These are phyloP conservation scores for Yamadazyma dendronema DNA, from an alignment of 1,139 yeast genomes.

Conservation along the genomic window DNA sequence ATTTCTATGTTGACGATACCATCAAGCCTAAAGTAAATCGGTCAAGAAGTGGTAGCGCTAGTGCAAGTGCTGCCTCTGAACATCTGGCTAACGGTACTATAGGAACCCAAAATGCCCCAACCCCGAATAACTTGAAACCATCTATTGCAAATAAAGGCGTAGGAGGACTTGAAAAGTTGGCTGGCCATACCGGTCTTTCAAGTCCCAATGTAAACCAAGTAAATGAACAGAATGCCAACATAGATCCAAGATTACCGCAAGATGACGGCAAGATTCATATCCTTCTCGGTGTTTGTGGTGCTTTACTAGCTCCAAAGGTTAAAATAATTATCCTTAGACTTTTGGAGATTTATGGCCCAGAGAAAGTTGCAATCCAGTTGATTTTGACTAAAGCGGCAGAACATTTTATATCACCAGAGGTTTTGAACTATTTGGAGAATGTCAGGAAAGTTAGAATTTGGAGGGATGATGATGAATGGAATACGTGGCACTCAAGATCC, in stretches of 20 bases:
- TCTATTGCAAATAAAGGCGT: constrained; percentile 8
- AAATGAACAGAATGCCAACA: constrained; percentile 49
- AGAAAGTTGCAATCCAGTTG: constrained; percentile 74
- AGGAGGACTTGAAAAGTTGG: constrained; percentile 16
- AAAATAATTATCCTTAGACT: constrained; percentile 72
- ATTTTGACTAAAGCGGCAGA: constrained; percentile 82
- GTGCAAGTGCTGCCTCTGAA: constrained; percentile 18
- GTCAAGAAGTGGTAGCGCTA: constrained; percentile 42
- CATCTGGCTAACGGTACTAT: constrained; percentile 16
- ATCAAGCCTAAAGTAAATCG: constrained; percentile 47
- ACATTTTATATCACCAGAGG: constrained; percentile 68
- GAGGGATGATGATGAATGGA: constrained; percentile 94
- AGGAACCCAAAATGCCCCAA: constrained; percentile 5
- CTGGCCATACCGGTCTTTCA: constrained; percentile 9
- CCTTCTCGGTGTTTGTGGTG: constrained; percentile 87
- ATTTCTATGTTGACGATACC: constrained; percentile 73
- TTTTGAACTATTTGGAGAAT: constrained; percentile 35
- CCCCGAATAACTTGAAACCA: constrained; percentile 1
- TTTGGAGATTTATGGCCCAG: constrained; percentile 74
- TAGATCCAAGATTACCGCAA: constrained; percentile 81
- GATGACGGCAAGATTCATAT: constrained; percentile 91
- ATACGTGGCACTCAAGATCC: constrained; percentile 75
- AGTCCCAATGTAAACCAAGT: constrained; percentile 14
- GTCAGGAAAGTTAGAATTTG: constrained; percentile 60
- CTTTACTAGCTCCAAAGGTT: constrained; percentile 74